These are phyloP conservation scores for Macaranga tanarius DNA, from an alignment of 441 rosid species.

Conservation along the genomic window DNA sequence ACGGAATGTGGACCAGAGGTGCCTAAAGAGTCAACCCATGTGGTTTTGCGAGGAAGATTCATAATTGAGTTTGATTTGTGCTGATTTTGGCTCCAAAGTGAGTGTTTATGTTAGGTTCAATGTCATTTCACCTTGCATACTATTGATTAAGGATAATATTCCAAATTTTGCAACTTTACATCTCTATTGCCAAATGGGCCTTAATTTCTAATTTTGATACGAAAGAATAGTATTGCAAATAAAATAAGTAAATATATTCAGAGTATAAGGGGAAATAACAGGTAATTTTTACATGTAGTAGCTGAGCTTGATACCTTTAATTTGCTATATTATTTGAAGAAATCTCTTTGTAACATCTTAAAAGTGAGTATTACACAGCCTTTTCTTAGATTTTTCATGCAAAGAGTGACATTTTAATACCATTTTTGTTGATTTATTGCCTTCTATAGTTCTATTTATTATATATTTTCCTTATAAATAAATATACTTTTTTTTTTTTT, in stretches of 20 bases:
- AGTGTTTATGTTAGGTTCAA: background rate
- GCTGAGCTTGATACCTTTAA: too few species aligned
- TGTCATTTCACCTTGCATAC: background rate
- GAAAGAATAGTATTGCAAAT: too few species aligned
- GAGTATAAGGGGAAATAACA: too few species aligned
- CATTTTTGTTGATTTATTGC: background rate
- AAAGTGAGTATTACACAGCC: background rate
- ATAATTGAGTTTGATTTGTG: background rate
- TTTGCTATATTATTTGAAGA: background rate
- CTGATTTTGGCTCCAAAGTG: too few species aligned
- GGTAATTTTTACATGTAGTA: too few species aligned
- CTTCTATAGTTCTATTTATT: background rate
- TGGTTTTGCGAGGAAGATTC: background rate
- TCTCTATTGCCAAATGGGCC: too few species aligned
- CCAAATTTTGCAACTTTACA: background rate
- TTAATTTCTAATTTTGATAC: too few species aligned
- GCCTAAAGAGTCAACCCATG: background rate
- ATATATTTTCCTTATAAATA: background rate
- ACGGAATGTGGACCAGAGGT: background rate
- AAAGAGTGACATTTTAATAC: background rate
- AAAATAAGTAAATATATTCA: too few species aligned
- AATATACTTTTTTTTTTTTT: background rate
- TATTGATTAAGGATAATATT: too few species aligned
- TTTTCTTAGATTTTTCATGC: background rate
- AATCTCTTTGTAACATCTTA: background rate